phyloP scores from a whole-genome alignment of 345 rosid genomes.

The Camelina sativa region DNA sequence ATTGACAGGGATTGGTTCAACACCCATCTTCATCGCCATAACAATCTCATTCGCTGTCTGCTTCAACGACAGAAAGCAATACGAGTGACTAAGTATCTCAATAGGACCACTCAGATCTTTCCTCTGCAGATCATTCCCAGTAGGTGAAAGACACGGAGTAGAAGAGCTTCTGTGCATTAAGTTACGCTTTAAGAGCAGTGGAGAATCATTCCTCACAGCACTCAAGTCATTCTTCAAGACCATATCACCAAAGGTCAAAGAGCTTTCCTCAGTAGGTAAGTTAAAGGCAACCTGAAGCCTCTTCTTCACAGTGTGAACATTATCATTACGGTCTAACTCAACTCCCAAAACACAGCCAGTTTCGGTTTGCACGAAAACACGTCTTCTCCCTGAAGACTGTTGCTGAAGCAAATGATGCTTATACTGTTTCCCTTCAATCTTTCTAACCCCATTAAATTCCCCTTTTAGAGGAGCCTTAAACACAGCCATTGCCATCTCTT shows the following conservation, averaged over 20 bases:
- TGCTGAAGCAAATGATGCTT: constrained; percentile 33
- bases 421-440: constrained; percentile 53
- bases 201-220: constrained; percentile 62
- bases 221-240: constrained; percentile 61
- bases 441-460: constrained; percentile 50
- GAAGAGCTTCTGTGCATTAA: constrained; percentile 62
- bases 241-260: constrained; percentile 65
- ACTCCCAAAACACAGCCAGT: constrained; percentile 68
- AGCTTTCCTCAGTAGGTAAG: constrained; percentile 58
- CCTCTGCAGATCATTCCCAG: constrained; percentile 54
- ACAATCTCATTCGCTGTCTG: constrained; percentile 52
- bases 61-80: constrained; percentile 45
- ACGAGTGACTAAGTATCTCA: constrained; percentile 59
- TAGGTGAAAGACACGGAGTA: constrained; percentile 66
- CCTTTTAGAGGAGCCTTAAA: constrained; percentile 53
- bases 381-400: constrained; percentile 54
- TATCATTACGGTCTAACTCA: constrained; percentile 64
- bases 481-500: constrained; percentile 62
- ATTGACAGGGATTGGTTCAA: constrained; percentile 55
- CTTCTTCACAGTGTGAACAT: constrained; percentile 58
- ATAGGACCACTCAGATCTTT: constrained; percentile 59
- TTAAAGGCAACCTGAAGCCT: constrained; percentile 62
- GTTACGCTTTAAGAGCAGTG: constrained; percentile 60
- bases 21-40: constrained; percentile 56
- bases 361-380: constrained; percentile 70